phyloP scores from a whole-genome alignment of 352 stramenopile genomes.

The Globisporangium orthogonon region DNA sequence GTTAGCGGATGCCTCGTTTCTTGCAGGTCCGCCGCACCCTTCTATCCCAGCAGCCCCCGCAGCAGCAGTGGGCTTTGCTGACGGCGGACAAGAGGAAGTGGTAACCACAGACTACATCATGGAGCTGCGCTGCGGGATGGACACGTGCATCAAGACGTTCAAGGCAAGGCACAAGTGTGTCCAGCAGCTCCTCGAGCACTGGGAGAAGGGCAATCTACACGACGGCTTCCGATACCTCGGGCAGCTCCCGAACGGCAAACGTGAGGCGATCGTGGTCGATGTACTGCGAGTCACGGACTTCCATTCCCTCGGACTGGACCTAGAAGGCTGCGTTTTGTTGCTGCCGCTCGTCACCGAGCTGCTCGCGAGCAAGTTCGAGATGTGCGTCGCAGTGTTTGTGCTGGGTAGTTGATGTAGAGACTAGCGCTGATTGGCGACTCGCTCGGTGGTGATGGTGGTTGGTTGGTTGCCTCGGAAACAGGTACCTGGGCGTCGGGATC shows the following conservation, averaged over 20 bases:
- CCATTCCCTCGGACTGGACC: slow-evolving; percentile 50
- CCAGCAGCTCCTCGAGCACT: slow-evolving; percentile 60
- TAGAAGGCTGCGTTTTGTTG: slow-evolving; percentile 69
- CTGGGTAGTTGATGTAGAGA: background rate
- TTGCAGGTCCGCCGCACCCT: background rate
- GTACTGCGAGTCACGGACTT: slow-evolving; percentile 62
- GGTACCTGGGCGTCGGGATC: slow-evolving; percentile 53
- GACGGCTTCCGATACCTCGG: slow-evolving; percentile 62
- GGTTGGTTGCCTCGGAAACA: slow-evolving; percentile 4
- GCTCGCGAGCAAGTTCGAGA: slow-evolving; percentile 57
- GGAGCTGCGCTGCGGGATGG: slow-evolving; percentile 81
- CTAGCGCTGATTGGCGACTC: no score
- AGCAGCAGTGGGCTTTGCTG: background rate
- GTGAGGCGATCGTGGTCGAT: slow-evolving; percentile 68
- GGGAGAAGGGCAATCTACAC: slow-evolving; percentile 64
- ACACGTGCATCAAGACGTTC: slow-evolving; percentile 75
- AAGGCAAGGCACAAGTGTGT: slow-evolving; percentile 58
- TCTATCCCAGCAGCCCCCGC: background rate
- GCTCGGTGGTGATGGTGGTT: background rate
- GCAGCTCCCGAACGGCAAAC: slow-evolving; percentile 59
- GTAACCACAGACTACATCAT: slow-evolving; percentile 69
- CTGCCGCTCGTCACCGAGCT: slow-evolving; percentile 73
- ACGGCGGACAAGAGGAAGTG: slow-evolving; percentile 8
- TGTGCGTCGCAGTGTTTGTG: slow-evolving; percentile 21
- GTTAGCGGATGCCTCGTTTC: no score